phyloP scores from a whole-genome alignment of 441 rosid genomes.

The Gossypium gossypioides region DNA sequence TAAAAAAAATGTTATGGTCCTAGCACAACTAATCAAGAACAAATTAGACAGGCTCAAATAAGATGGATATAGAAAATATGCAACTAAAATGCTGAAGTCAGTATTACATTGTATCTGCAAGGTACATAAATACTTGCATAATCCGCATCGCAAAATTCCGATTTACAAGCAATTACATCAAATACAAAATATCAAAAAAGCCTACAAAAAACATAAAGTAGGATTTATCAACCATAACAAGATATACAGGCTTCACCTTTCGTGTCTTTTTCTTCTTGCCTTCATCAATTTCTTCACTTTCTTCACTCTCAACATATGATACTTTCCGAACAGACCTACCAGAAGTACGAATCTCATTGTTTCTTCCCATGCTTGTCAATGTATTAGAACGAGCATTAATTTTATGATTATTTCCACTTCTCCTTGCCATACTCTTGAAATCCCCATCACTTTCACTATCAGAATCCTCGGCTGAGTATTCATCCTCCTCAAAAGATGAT shows the following conservation, averaged over 20 bases:
- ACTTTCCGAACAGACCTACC: conserved; percentile 87
- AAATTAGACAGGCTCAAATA: background rate
- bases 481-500: conserved; percentile 59
- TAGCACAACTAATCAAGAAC: background rate
- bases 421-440: conserved; percentile 49
- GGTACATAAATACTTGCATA: background rate
- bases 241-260: conserved; percentile 44
- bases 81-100: background rate
- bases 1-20: background rate
- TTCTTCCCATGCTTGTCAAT: conserved; percentile 35
- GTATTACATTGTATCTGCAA: background rate
- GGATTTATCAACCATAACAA: background rate
- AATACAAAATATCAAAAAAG: background rate
- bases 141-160: background rate
- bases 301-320: conserved; percentile 98
- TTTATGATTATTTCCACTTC: conserved; percentile 60
- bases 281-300: conserved; percentile 89
- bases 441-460: conserved; percentile 58
- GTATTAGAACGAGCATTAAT: conserved; percentile 43
- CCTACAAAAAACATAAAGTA: background rate
- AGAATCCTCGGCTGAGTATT: conserved; percentile 62
- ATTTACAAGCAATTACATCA: background rate
- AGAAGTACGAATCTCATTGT: conserved; percentile 81
- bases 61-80: background rate
- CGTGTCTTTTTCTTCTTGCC: conserved; percentile 55